Base-by-base conservation (phyloP, 2,329 filamentous ascomycete genomes). In the Ophiostoma perfectum region DNA sequence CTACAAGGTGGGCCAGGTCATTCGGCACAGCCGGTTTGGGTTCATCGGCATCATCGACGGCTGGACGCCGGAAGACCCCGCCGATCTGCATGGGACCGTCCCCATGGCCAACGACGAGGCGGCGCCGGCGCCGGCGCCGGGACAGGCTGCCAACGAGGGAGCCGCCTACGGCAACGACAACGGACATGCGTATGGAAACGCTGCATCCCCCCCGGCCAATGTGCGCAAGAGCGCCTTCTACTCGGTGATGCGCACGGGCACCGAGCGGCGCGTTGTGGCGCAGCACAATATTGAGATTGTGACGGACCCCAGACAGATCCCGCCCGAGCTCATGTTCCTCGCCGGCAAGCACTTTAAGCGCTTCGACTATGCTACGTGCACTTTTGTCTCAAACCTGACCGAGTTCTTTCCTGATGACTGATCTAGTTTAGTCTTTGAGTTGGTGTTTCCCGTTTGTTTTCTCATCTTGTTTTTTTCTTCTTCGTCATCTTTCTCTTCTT, bases 401-500 rank as follows among this genome's bases (percentile, higher is more conserved):
- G 91, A 96, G 73, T 88, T 93, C 74, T 97, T 93, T 77, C 94
- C 94, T 0, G 90, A 97, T 75, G 92, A 96, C 78, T 97, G 72
- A 77, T 66, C 27, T 27, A 27, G 27, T 27, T 27, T 27, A 27
- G 27, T 27, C 27, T 27, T 27, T 27, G 27, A 27, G 27, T 27
- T 27, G 27, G 27, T 27, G 27, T 27, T 27, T 27, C 1, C 27
- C 27, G 27, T 27, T 27, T 27, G 27, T 27, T 27, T 27, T 27
- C 27, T 27, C 27, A 27, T 27, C 27, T 42, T 9, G 36, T 58
- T 58, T 8, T 3, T 41, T 36, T 41, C 52, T 49, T 27, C 27
- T 18, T 44, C 60, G n/a, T n/a, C n/a, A n/a, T n/a, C n/a, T n/a
- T n/a, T n/a, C 6, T 62, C 12, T 66, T 65, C 49, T 27, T 66